A percentile compares a stretch with the other conserved stretches of the same genome.
Conservation (phyloP, 371 early-diverging fungal species). For the Chytridium lagenaria region DNA sequence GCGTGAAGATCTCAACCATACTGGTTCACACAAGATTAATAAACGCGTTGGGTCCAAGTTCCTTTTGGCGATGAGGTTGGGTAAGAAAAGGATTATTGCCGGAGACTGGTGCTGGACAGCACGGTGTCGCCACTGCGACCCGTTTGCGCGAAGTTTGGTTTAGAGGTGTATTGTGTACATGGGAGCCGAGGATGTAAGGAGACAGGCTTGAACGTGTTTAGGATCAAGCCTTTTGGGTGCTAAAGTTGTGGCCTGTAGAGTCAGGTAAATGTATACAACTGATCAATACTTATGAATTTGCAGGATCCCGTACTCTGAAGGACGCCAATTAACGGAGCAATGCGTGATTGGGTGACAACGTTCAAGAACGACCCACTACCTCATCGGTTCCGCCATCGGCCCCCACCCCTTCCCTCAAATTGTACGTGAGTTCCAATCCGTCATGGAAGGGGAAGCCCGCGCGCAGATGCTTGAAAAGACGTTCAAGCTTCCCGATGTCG, state of each 20-base stretch:
- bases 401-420: slow-evolving; percentile 93
- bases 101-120: slow-evolving; percentile 99
- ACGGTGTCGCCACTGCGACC: slow-evolving; percentile 98
- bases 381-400: slow-evolving; percentile 96
- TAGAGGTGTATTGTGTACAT: slow-evolving; percentile 96
- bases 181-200: slow-evolving; percentile 94
- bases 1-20: slow-evolving; percentile 98
- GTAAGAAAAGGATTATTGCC: slow-evolving; percentile 96
- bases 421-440: slow-evolving; percentile 96
- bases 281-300: slow-evolving; percentile 20
- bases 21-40: slow-evolving; percentile 98
- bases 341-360: slow-evolving; percentile 98
- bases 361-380: slow-evolving; percentile 91
- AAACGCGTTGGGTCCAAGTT: slow-evolving; percentile 94
- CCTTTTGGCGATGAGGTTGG: slow-evolving; percentile 90
- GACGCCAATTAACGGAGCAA: slow-evolving; percentile 98
- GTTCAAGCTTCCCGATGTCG: slow-evolving; percentile 87
- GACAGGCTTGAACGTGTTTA: slow-evolving; percentile 97
- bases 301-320: slow-evolving; percentile 85
- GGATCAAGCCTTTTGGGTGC: slow-evolving; percentile 95
- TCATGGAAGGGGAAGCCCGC: slow-evolving; percentile 82
- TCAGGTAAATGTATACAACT: slow-evolving; percentile 52
- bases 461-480: slow-evolving; percentile 80
- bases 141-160: slow-evolving; percentile 95
- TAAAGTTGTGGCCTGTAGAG: slow-evolving; percentile 84